These are phyloP conservation scores for Colletotrichum incanum DNA, from an alignment of 2,329 filamentous ascomycete species.

Conservation along the genomic window DNA sequence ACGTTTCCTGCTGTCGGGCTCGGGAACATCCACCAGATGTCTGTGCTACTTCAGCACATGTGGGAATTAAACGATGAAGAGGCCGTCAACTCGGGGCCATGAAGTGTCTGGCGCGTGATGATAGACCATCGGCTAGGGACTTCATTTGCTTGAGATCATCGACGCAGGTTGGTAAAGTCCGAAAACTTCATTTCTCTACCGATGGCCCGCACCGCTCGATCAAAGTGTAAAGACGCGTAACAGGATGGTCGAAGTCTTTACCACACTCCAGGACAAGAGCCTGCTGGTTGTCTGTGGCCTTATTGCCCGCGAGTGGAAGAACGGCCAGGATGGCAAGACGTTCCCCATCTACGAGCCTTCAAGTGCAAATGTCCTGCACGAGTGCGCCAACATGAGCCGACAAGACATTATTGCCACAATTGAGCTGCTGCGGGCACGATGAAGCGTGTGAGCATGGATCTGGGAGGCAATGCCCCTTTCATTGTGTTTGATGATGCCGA, in stretches of 20 bases:
- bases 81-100: too few relatives aligned
- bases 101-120: too few relatives aligned
- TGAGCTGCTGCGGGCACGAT: constrained; percentile 71
- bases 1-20: too few relatives aligned
- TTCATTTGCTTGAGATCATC: too few relatives aligned
- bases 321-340: constrained; percentile 61
- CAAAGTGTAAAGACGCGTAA: neutral
- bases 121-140: too few relatives aligned
- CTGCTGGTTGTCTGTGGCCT: constrained; percentile 16
- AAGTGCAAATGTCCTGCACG: constrained; percentile 64
- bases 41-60: too few relatives aligned
- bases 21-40: too few relatives aligned
- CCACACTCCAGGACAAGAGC: constrained; percentile 22
- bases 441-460: constrained; percentile 82
- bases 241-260: constrained; percentile 20
- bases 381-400: constrained; percentile 62
- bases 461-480: constrained; percentile 82
- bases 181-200: too few relatives aligned
- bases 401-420: constrained; percentile 51
- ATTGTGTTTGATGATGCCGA: constrained; percentile 84
- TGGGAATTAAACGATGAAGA: too few relatives aligned
- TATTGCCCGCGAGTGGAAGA: constrained; percentile 63
- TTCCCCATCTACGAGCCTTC: constrained; percentile 71
- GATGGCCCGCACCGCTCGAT: too few relatives aligned
- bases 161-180: too few relatives aligned